A percentile compares a stretch with the other conserved stretches of the same genome.
phyloP scores from a whole-genome alignment of 192 early-diverging fungal genomes.

The Spizellomyces sp. region DNA sequence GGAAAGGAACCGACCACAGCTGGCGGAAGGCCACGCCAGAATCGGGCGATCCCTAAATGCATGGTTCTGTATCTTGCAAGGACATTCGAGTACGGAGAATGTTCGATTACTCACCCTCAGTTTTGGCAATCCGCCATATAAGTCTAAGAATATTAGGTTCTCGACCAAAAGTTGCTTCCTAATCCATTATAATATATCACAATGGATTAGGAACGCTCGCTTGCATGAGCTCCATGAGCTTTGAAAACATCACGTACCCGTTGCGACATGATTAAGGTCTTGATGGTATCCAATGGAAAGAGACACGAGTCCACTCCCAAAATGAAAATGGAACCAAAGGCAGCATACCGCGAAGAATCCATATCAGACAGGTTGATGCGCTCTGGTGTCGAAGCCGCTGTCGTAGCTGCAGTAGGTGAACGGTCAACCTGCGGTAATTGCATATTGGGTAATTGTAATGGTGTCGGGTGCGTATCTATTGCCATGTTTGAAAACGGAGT shows the following conservation, averaged over 20 bases:
- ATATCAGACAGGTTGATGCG: constrained; percentile 47
- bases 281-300: constrained; percentile 53
- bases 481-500: too few species aligned
- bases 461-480: too few species aligned
- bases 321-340: constrained; percentile 48
- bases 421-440: too few species aligned
- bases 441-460: too few species aligned
- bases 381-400: constrained; percentile 13
- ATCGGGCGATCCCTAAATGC: constrained; percentile 32
- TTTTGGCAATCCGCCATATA: constrained; percentile 12
- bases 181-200: neutral
- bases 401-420: too few species aligned
- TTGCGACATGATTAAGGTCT: constrained; percentile 49
- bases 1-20: constrained; percentile 47
- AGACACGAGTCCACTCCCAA: constrained; percentile 44
- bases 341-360: constrained; percentile 41
- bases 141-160: constrained; percentile 9
- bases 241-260: constrained; percentile 14
- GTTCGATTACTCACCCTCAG: constrained; percentile 29
- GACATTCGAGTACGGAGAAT: neutral
- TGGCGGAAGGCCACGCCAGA: constrained; percentile 50
- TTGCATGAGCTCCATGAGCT: neutral
- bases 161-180: constrained; percentile 11
- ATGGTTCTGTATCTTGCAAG: neutral
- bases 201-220: neutral